Evolutionary conservation across 2,329 filamentous ascomycete species (phyloP), one percentile per base, ranked within the genome.

Genomic region (Nemania abortiva): DNA sequence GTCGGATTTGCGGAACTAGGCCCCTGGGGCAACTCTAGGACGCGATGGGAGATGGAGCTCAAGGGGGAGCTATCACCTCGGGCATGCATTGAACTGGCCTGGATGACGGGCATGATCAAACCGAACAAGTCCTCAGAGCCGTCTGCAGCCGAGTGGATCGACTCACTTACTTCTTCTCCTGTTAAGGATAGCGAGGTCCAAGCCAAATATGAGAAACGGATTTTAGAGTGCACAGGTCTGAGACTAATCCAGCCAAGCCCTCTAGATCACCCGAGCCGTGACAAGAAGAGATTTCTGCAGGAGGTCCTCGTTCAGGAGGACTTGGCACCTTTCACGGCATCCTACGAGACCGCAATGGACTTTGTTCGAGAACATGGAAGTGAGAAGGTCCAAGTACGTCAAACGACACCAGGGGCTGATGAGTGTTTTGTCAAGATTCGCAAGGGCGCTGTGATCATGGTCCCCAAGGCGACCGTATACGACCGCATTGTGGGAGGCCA

Each of bases 31-130:
- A 92, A 91, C 80, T 89, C 89, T 10, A 85, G 90, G 70, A 91
- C 89, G 18, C 87, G 90, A 55, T 92, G 90, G 90, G 89, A 92
- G 81, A 91, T 92, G 88, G 90, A 92, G 77, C 86, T 88, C 11
- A 85, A 88, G 69, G 90, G 90, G 74, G 83, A 90, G 66, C 91
- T 92, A 79, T 91, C 88, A 1, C 83, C 91, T n/a, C 89, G 91
- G 75, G 90, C 90, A 10, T 91, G 88, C 71, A 85, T 92, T 54
- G 90, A 92, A 77, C 90, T 92, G 87, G 90, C 90, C 7, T 92
- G 90, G 90, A 88, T 92, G 77, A 92, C 91, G 87, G 90, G 90
- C 70, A 84, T 92, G 57, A 91, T 92, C 80, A 42, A 15, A 15
- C 9, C 13, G 37, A 34, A 34, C 31, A 34, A 34, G 31, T 34